A percentile compares a stretch with the other conserved stretches of the same genome.
These are phyloP conservation scores for Blastocystis hominis DNA, from an alignment of 352 stramenopile genomes.

Conservation along the genomic window DNA sequence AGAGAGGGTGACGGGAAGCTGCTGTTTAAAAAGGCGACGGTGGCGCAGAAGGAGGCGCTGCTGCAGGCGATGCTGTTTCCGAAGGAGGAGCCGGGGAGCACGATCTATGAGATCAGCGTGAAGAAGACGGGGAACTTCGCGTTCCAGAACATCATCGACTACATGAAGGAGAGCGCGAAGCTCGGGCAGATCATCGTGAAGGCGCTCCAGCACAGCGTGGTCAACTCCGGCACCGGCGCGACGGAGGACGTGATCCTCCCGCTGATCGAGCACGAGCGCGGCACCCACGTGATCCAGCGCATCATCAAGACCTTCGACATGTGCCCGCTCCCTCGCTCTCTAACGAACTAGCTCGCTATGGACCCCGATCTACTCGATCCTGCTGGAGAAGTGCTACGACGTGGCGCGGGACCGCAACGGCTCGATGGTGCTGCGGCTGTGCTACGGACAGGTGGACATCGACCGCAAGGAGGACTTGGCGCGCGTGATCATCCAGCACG, in stretches of 20 bases:
- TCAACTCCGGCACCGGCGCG: neutral
- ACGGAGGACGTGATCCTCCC: neutral
- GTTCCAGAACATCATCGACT: slow-evolving; percentile 52
- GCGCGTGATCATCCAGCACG: neutral
- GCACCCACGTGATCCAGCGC: slow-evolving; percentile 20
- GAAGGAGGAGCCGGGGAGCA: neutral
- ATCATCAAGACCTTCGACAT: slow-evolving; percentile 36
- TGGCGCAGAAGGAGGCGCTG: neutral
- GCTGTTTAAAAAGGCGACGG: slow-evolving; percentile 20
- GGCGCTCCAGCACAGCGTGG: neutral
- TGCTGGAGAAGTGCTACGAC: neutral
- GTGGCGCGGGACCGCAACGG: slow-evolving; percentile 4
- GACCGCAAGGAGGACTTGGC: neutral
- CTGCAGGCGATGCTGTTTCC: neutral
- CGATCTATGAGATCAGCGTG: slow-evolving; percentile 32
- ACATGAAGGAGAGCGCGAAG: neutral
- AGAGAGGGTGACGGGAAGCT: neutral
- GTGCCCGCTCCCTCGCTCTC: neutral
- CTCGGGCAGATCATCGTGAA: slow-evolving; percentile 9
- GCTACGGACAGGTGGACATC: slow-evolving; percentile 19
- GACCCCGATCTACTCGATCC: neutral
- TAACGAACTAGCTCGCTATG: neutral
- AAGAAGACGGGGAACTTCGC: slow-evolving; percentile 39
- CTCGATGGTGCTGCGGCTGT: slow-evolving; percentile 21
- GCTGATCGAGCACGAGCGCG: neutral